A percentile compares a stretch with the other conserved stretches of the same genome.
phyloP scores from a whole-genome alignment of 495 filamentous ascomycete genomes.

The Venustampulla echinocandica region DNA sequence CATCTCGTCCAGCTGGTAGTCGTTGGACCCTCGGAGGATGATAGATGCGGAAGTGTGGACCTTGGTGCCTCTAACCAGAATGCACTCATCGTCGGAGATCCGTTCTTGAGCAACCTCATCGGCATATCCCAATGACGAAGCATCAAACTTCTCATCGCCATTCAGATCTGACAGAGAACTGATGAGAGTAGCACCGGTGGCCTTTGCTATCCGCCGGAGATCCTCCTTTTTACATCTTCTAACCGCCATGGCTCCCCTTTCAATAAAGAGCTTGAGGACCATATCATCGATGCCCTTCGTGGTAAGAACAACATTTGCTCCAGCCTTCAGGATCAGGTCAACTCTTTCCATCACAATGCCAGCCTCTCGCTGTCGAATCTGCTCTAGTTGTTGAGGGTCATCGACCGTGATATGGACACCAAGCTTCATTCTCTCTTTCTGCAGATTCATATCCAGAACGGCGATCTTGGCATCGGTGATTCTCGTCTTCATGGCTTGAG shows the following conservation, averaged over 20 bases:
- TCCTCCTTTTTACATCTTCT: conserved; percentile 99
- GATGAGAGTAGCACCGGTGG: conserved; percentile 87
- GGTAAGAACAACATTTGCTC: conserved; percentile 91
- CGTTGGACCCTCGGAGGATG: conserved; percentile 91
- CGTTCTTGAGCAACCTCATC: conserved; percentile 95
- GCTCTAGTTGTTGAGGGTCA: conserved; percentile 92
- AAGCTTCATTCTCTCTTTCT: conserved; percentile 98
- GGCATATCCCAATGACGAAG: conserved; percentile 77
- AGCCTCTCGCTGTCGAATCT: conserved; percentile 85
- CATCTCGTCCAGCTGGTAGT: conserved; percentile 98
- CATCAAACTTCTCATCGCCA: conserved; percentile 93
- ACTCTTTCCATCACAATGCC: conserved; percentile 91
- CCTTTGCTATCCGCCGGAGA: conserved; percentile 88
- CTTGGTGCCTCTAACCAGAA: conserved; percentile 93
- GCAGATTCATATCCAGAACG: conserved; percentile 93
- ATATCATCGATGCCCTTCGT: conserved; percentile 98
- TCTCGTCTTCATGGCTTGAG: conserved; percentile 94
- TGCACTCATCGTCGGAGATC: conserved; percentile 98
- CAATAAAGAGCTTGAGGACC: conserved; percentile 87
- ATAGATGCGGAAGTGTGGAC: conserved; percentile 89
- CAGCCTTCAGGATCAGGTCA: conserved; percentile 95
- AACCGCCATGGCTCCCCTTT: conserved; percentile 93
- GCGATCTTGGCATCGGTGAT: conserved; percentile 94
- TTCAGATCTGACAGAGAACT: conserved; percentile 92
- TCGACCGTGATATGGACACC: conserved; percentile 98